Conservation (phyloP, 1,284 basidiomycete genomes). For the Malassezia yamatoensis region DNA sequence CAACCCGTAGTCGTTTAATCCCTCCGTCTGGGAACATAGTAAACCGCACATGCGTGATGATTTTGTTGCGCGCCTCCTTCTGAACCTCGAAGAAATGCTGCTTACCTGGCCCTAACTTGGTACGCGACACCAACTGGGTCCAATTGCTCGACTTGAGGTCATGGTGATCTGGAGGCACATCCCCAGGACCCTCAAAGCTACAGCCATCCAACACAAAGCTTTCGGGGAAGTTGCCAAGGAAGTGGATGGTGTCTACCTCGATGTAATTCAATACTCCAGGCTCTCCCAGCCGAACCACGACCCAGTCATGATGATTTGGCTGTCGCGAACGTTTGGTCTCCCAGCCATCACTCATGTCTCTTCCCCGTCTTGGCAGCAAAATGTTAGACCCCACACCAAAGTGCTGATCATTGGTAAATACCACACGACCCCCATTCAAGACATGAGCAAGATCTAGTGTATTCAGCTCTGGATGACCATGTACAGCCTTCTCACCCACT, state of each 20-base stretch:
- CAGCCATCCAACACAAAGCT: conserved; percentile 67
- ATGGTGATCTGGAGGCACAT: conserved; percentile 15
- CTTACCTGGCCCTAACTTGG: conserved; percentile 75
- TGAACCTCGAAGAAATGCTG: conserved; percentile 72
- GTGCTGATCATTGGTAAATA: conserved; percentile 71
- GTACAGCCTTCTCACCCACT: conserved; percentile 41
- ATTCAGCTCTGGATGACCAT: conserved; percentile 17
- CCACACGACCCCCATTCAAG: conserved; percentile 73
- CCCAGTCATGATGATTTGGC: conserved; percentile 77
- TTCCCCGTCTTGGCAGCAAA: conserved; percentile 75
- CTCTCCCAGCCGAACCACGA: conserved; percentile 65
- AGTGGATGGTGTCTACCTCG: conserved; percentile 88
- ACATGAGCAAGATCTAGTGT: conserved; percentile 78
- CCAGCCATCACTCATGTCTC: conserved; percentile 96
- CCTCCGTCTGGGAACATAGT: conserved; percentile 93
- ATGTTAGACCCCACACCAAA: conserved; percentile 85
- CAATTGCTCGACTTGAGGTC: conserved; percentile 52
- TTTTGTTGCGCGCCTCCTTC: conserved; percentile 49
- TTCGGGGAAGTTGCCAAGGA: conserved; percentile 89
- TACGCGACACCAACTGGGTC: conserved; percentile 64
- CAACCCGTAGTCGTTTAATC: conserved; percentile 76
- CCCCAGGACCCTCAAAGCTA: conserved; percentile 44
- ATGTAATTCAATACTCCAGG: conserved; percentile 62
- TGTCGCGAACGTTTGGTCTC: conserved; percentile 81
- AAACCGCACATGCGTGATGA: conserved; percentile 73